Conservation (phyloP, 257 asterid genomes). For the Fraxinus americana region DNA sequence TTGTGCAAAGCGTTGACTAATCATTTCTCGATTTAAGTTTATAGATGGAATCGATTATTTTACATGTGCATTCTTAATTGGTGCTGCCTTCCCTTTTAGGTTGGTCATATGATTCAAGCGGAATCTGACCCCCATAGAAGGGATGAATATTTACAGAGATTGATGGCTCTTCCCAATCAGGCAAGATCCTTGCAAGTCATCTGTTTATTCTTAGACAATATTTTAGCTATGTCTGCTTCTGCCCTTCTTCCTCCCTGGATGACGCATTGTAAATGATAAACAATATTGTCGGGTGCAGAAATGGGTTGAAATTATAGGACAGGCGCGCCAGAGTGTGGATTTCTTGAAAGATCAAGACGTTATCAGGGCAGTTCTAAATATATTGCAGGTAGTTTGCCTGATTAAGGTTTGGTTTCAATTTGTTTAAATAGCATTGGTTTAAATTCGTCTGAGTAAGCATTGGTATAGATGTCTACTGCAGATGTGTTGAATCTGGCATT, state of each 20-base stretch:
- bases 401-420: constrained; percentile 2
- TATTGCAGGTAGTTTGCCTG: constrained; percentile 74
- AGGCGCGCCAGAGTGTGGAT: constrained; percentile 89
- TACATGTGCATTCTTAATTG: constrained; percentile 2
- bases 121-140: constrained; percentile 91
- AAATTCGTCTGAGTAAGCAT: constrained; percentile 22
- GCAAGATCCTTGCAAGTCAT: constrained; percentile 34
- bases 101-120: constrained; percentile 93
- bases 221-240: not conserved
- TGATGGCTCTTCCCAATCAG: constrained; percentile 97
- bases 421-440: not conserved
- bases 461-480: not conserved
- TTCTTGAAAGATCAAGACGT: constrained; percentile 87
- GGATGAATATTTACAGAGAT: constrained; percentile 84
- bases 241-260: constrained; percentile 10
- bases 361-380: constrained; percentile 88
- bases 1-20: constrained; percentile 1
- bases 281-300: constrained; percentile 51
- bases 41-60: not conserved
- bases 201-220: constrained; percentile 15
- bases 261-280: not conserved
- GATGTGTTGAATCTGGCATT: not conserved
- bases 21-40: not conserved
- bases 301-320: constrained; percentile 96
- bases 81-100: constrained; percentile 45